Evolutionary conservation across 176 grass and related monocot species (phyloP).

Genomic region (Triticum timopheevii): DNA sequence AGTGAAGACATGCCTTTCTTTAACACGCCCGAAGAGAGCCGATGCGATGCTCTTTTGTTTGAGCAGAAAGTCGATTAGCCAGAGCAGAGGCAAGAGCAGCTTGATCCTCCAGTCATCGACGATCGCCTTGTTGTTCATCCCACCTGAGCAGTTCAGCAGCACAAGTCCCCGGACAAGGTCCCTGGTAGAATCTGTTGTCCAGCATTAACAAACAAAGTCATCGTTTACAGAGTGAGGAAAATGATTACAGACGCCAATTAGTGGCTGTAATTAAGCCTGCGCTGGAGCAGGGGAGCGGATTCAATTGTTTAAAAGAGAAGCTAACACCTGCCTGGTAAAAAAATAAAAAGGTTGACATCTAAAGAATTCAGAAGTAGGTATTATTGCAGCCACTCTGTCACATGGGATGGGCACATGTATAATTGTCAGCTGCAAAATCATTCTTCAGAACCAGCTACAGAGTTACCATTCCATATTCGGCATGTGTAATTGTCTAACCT

Average conservation of each 20-base stretch:
- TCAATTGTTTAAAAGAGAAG: background rate
- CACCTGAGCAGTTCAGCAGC: slow-evolving; percentile 83
- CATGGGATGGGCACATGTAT: background rate
- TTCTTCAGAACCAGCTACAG: background rate
- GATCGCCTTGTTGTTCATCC: slow-evolving; percentile 98
- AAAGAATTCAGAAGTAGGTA: background rate
- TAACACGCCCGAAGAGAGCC: slow-evolving; percentile 67
- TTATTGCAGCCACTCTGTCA: background rate
- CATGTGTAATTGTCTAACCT: slow-evolving; percentile 38
- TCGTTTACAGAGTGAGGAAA: background rate
- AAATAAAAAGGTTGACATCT: background rate
- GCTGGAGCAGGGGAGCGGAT: background rate
- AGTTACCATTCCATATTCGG: background rate
- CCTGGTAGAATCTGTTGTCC: slow-evolving; percentile 49
- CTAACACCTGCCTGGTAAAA: background rate
- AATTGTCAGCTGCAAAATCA: background rate
- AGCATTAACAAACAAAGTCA: slow-evolving; percentile 1
- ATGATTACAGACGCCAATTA: background rate
- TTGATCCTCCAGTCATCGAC: slow-evolving; percentile 99
- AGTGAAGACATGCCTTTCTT: slow-evolving; percentile 49
- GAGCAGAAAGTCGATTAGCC: slow-evolving; percentile 79
- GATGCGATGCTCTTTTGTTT: slow-evolving; percentile 74
- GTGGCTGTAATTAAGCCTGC: background rate
- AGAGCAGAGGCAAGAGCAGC: slow-evolving; percentile 70
- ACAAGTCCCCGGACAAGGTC: slow-evolving; percentile 70